Evolutionary conservation across 768 basidiomycete genomes (phyloP), one percentile per base, ranked within the genome.

Genomic region (Leucogyrophana mollusca): DNA sequence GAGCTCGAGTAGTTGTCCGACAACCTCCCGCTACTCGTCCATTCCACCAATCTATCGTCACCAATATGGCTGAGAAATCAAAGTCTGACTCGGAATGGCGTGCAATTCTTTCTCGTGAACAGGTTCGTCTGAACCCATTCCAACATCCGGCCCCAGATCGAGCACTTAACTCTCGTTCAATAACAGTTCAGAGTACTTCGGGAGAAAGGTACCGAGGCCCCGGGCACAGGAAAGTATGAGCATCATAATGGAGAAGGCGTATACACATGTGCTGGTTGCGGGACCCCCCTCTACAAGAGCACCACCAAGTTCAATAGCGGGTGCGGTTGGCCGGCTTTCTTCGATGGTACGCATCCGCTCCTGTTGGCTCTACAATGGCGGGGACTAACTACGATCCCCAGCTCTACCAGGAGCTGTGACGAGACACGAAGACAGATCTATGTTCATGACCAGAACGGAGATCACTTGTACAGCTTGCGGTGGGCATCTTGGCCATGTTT

Each of bases 241-340:
- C 76, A 92, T 45, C 76, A 79, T 65, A 63, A 63, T 18, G 79
- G 71, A 3, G 59, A 77, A 22, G 94, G 94, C 8, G 74, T 84
- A 1, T 95, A 94, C 60, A 56, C 68, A 35, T 94, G 93, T 59
- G 85, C 82, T 8, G 94, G 79, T 7, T 95, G 93, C 64, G 75
- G 74, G 27, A 82, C 90, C 2, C 85, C 92, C 1, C 69, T 96
- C 40, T 96, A 95, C 73, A 90, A 85, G 73, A 90, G 87, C 58
- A 74, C 73, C 21, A 93, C 91, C 53, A 96, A 96, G 69, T 96
- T 95, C 68, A 77, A 87, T 56, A 93, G 90, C 48, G 91, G 92
- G 7, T 95, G 91, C 58, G 94, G 94, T 18, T 97, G 94, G 94
- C 94, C 94, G n/a, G 91, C 94, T 1, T 97, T 96, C 77, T 97